A percentile compares a stretch with the other conserved stretches of the same genome.
Evolutionary conservation across 2,329 filamentous ascomycete genomes (phyloP).

Genomic region (Fusarium sp.): DNA sequence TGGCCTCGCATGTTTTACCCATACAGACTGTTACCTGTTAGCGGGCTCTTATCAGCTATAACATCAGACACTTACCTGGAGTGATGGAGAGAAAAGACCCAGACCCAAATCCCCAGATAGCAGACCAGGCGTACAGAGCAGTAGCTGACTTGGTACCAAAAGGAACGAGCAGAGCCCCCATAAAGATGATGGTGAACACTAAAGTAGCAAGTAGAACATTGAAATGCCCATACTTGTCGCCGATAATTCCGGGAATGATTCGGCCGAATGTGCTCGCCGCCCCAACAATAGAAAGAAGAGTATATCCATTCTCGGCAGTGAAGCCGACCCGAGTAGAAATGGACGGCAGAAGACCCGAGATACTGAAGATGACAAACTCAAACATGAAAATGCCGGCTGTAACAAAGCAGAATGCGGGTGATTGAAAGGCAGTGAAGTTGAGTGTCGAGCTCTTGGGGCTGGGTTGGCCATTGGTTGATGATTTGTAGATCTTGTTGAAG

Average conservation of each 20-base stretch:
- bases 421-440: conserved; percentile 53
- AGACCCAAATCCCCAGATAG: conserved; percentile 59
- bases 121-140: conserved; percentile 56
- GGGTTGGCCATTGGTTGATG: background rate
- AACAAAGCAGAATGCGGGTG: conserved; percentile 53
- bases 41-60: background rate
- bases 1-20: conserved; percentile 56
- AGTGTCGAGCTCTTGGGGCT: conserved; percentile 39
- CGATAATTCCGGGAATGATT: conserved; percentile 54
- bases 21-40: conserved; percentile 51
- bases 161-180: conserved; percentile 55
- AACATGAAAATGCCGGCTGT: conserved; percentile 55
- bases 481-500: conserved; percentile 35
- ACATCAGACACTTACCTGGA: conserved; percentile 31
- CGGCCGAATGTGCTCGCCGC: conserved; percentile 54
- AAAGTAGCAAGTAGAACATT: conserved; percentile 46
- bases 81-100: conserved; percentile 58
- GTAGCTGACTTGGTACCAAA: conserved; percentile 52
- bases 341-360: conserved; percentile 57
- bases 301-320: conserved; percentile 52
- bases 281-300: conserved; percentile 56
- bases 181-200: conserved; percentile 52
- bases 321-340: conserved; percentile 53
- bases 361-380: conserved; percentile 60
- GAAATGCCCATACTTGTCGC: conserved; percentile 56